Percentiles rank a stretch among this genome's conserved stretches.
phyloP scores from a whole-genome alignment of 192 early-diverging fungal genomes.

The Podila minutissima region DNA sequence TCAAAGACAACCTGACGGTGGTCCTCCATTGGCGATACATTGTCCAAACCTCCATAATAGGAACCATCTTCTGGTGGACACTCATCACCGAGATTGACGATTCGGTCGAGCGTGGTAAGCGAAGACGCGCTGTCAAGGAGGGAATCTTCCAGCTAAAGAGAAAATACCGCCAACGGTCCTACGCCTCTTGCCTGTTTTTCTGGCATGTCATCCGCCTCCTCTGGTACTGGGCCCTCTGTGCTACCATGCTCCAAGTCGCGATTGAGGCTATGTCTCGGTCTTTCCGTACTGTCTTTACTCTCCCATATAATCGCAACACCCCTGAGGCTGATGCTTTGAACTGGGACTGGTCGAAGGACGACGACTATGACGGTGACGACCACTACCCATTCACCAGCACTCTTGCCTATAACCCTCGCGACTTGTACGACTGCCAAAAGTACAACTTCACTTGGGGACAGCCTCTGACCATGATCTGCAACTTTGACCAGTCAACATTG shows the following conservation, averaged over 20 bases:
- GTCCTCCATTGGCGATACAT: conserved; percentile 21
- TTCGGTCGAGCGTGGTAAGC: conserved; percentile 1
- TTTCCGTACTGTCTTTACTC: conserved; percentile 12
- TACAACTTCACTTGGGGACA: neutral
- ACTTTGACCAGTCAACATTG: conserved; percentile 6
- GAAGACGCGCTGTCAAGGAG: neutral
- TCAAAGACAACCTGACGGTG: conserved; percentile 6
- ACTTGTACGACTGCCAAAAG: conserved; percentile 21
- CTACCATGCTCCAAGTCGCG: neutral
- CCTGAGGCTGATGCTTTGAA: neutral
- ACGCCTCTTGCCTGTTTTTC: neutral
- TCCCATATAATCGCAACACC: conserved; percentile 16
- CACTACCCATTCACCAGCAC: no score
- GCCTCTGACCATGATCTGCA: conserved; percentile 15
- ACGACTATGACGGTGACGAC: neutral
- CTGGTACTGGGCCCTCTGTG: neutral
- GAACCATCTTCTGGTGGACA: conserved; percentile 7
- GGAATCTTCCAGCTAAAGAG: neutral
- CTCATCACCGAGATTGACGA: conserved; percentile 13
- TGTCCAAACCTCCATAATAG: neutral
- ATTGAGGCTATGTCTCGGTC: conserved; percentile 2
- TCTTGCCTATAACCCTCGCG: conserved; percentile 6
- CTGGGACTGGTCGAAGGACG: neutral
- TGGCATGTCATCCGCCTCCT: conserved; percentile 16
- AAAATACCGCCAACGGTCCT: neutral